phyloP scores from a whole-genome alignment of 306 rosid species.

The Clitoria ternatea region DNA sequence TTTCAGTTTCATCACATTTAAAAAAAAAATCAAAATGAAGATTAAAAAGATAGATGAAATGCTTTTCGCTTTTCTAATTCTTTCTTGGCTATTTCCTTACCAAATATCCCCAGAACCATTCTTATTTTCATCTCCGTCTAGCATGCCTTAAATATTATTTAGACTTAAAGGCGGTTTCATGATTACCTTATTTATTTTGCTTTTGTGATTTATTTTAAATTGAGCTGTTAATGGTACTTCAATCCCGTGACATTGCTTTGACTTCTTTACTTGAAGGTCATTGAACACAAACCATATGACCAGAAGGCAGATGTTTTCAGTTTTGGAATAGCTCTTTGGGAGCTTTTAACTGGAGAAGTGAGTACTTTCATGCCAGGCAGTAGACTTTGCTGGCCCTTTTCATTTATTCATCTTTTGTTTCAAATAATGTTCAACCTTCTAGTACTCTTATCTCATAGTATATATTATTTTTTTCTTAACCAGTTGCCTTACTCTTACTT shows the following conservation, averaged over 20 bases:
- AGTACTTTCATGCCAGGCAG: constrained; percentile 33
- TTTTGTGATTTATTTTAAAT: constrained; percentile 11
- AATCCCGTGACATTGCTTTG: constrained; percentile 26
- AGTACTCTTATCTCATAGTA: constrained; percentile 10
- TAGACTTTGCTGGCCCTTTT: constrained; percentile 4
- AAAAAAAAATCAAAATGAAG: background rate
- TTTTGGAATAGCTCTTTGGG: constrained; percentile 93
- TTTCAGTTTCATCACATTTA: background rate
- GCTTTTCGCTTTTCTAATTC: constrained; percentile 8
- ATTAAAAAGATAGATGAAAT: constrained; percentile 11
- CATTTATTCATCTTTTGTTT: constrained; percentile 1
- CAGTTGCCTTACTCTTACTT: constrained; percentile 86
- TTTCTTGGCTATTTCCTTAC: constrained; percentile 7
- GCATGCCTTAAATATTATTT: background rate
- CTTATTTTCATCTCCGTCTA: constrained; percentile 8
- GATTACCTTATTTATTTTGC: constrained; percentile 3
- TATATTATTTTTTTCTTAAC: constrained; percentile 23
- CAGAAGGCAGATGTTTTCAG: constrained; percentile 98
- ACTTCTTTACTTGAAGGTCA: constrained; percentile 67
- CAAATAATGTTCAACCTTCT: background rate
- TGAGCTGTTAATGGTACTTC: constrained; percentile 24
- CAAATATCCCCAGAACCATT: background rate
- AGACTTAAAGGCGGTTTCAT: background rate
- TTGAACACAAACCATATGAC: constrained; percentile 97
- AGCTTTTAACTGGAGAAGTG: constrained; percentile 96